These are phyloP conservation scores for Phyllosticta citriasiana DNA, from an alignment of 2,329 filamentous ascomycete genomes.

Conservation along the genomic window DNA sequence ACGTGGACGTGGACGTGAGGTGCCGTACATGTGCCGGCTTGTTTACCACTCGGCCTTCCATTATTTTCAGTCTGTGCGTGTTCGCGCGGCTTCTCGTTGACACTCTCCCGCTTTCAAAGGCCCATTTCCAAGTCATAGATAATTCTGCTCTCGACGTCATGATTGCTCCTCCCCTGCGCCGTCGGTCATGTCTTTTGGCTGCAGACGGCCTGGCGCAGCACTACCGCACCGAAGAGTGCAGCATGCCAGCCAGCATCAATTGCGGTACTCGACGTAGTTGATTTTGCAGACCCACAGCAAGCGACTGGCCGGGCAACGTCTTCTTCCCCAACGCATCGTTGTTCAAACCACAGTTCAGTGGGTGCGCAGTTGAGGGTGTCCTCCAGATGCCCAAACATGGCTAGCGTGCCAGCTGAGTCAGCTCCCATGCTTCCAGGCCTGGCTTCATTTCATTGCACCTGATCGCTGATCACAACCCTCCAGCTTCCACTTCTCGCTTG, in stretches of 20 bases:
- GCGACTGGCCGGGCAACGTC: neutral
- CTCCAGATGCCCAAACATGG: neutral
- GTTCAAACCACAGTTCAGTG: too few species aligned
- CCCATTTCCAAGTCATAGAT: neutral
- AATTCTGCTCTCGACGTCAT: too few species aligned
- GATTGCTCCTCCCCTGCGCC: neutral
- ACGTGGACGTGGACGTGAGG: neutral
- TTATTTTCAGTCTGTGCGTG: neutral
- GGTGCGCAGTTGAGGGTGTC: neutral
- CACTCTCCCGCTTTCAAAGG: neutral
- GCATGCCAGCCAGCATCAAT: neutral
- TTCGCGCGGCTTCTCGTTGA: neutral
- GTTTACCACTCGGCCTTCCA: neutral
- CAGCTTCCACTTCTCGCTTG: neutral
- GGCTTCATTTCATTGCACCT: neutral
- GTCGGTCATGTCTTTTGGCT: neutral
- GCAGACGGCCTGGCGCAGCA: neutral
- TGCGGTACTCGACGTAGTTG: neutral
- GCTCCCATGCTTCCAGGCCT: neutral
- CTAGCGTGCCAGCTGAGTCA: neutral
- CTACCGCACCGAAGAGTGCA: neutral
- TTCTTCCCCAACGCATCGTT: neutral
- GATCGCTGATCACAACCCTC: neutral
- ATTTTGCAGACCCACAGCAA: neutral
- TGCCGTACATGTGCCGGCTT: neutral